A percentile compares a stretch with the other conserved stretches of the same genome.
Conservation (phyloP, 148 eudicot species). For the Silene latifolia region DNA sequence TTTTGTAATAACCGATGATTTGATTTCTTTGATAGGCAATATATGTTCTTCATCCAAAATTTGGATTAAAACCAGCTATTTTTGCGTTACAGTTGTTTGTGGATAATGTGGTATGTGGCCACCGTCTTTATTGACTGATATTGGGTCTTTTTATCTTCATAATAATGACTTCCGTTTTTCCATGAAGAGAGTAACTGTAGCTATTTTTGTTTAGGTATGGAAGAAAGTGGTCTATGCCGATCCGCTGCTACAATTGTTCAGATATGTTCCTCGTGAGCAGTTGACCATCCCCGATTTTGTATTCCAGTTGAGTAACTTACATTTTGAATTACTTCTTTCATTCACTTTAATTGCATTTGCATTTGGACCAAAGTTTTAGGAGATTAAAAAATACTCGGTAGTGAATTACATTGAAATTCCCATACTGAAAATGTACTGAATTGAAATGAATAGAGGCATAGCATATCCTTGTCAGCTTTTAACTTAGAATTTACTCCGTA, state of each 20-base stretch:
- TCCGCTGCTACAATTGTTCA: conserved; percentile 79
- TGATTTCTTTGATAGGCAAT: conserved; percentile 55
- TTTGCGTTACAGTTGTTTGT: conserved; percentile 74
- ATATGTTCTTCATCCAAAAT: conserved; percentile 87
- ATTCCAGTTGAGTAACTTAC: conserved; percentile 55
- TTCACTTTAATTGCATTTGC: neutral
- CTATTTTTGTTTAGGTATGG: conserved; percentile 60
- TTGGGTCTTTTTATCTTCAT: neutral
- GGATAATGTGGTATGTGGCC: conserved; percentile 64
- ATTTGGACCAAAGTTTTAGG: no score
- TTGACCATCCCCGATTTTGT: conserved; percentile 87
- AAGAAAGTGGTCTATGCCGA: conserved; percentile 88
- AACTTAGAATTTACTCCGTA: no score
- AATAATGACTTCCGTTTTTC: neutral
- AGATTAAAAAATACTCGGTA: no score
- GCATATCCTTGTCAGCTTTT: no score
- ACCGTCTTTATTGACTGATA: neutral
- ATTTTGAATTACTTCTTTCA: conserved; percentile 15
- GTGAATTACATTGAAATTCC: no score
- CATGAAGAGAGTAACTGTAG: neutral
- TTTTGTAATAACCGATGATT: conserved; percentile 6
- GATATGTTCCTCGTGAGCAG: conserved; percentile 91
- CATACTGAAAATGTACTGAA: no score
- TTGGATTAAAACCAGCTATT: conserved; percentile 77
- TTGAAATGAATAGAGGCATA: no score